These are phyloP conservation scores for Phytophthora cactorum DNA, from an alignment of 352 stramenopile species.

Conservation along the genomic window DNA sequence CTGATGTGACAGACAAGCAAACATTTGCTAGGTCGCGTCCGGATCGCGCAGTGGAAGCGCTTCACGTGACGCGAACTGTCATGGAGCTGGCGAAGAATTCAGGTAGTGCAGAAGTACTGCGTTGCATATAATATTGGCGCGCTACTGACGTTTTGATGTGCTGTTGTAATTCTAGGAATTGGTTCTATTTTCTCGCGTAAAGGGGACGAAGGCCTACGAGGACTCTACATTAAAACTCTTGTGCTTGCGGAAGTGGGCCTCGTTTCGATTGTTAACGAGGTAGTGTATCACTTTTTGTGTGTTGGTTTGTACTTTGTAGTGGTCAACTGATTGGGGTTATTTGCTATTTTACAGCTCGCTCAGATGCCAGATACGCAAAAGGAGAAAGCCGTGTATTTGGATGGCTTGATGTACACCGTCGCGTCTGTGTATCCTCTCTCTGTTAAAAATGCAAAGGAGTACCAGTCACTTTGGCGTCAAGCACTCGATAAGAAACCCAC, in stretches of 20 bases:
- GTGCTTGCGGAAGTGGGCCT: conserved; percentile 61
- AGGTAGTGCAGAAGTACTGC: conserved; percentile 20
- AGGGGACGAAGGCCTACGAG: conserved; percentile 42
- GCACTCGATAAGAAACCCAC: conserved; percentile 31
- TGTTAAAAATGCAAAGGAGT: conserved; percentile 58
- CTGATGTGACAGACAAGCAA: conserved; percentile 44
- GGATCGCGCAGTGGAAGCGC: conserved; percentile 35
- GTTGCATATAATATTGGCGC: neutral
- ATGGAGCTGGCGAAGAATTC: conserved; percentile 42
- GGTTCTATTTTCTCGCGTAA: conserved; percentile 63
- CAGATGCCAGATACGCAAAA: conserved; percentile 38
- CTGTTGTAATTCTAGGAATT: conserved; percentile 33
- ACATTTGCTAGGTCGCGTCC: conserved; percentile 40
- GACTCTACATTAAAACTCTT: conserved; percentile 55
- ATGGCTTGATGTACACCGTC: conserved; percentile 64
- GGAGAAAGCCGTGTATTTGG: conserved; percentile 50
- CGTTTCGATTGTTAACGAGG: conserved; percentile 56
- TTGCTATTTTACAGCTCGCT: conserved; percentile 37
- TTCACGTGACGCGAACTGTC: conserved; percentile 44
- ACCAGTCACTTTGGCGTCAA: conserved; percentile 53
- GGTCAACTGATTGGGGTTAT: conserved; percentile 1
- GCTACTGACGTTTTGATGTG: neutral
- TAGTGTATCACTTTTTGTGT: conserved; percentile 10
- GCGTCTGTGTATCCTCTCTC: conserved; percentile 49
- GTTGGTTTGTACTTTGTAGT: neutral